Base-by-base conservation (phyloP, 2,329 filamentous ascomycete genomes). In the Colletotrichum lupini region DNA sequence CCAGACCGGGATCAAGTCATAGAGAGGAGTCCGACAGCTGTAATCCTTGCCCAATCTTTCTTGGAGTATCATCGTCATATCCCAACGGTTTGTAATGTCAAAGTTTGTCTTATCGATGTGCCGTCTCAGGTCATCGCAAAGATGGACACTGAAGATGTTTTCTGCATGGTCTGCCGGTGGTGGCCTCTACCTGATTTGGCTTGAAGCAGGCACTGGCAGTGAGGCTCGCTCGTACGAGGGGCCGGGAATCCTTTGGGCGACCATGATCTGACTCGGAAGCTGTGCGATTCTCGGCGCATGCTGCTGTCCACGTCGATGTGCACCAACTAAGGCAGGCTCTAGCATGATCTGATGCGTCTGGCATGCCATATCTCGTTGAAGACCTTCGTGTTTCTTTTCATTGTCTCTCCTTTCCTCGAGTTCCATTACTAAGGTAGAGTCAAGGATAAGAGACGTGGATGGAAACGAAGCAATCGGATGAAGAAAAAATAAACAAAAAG, bases 21-120 rank as follows among this genome's bases (percentile, higher is more conserved):
- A 49, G 42, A 22, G 42, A 19, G 16, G 16, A 42, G 37, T 12
- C 28, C 26, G n/a, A 35, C 4, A 12, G 32, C 32, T 35, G 30
- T 32, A 32, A 57, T 35, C 24, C 59, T 35, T 30, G 52, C 49
- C 19, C 37, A 35, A 12, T 35, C 26, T 65, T n/a, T 69, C 9
- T 26, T 16, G 32, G 60, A 12, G 53, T 42, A 42, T 52, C 16
- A 49, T 49, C 16, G 19, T 19, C 53, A 24, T 19, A 35, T 69
- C 67, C 49, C 37, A 42, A 53, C 61, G 57, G 55, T 42, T 68
- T 64, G 59, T 28, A 46, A 56, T 19, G 22, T 28, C 30, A 26
- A 14, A 28, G 28, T 24, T 2, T 24, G 66, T 32, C 57, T 59
- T 7, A 14, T 42, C 37, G 3, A 49, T 8, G 22, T 49, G 42